Evolutionary conservation across 768 basidiomycete species (phyloP).

Genomic region (Gelatoporia subvermispora): DNA sequence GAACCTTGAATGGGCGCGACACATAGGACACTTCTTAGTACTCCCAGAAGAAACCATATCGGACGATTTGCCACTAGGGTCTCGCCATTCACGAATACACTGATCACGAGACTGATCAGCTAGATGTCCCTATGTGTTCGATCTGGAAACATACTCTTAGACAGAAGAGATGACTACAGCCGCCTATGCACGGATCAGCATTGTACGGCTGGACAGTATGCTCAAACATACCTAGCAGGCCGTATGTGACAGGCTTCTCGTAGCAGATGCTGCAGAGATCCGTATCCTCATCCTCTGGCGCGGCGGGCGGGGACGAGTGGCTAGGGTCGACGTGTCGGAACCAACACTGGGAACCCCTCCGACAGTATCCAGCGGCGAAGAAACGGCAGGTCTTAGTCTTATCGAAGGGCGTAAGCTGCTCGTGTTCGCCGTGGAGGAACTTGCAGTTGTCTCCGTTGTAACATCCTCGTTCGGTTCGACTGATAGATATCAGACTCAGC

Average conservation of each 20-base stretch:
- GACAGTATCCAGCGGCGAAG: slow-evolving; percentile 66
- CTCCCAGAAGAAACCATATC: slow-evolving; percentile 52
- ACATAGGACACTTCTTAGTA: slow-evolving; percentile 77
- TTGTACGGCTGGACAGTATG: slow-evolving; percentile 8
- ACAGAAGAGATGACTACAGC: slow-evolving; percentile 79
- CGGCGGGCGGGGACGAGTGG: not conserved
- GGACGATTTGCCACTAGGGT: slow-evolving; percentile 44
- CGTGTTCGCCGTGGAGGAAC: slow-evolving; percentile 58
- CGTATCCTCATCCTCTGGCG: slow-evolving; percentile 29
- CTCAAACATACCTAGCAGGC: slow-evolving; percentile 51
- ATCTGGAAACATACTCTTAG: slow-evolving; percentile 42
- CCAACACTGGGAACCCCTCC: slow-evolving; percentile 68
- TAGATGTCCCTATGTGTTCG: not conserved
- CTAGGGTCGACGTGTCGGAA: slow-evolving; percentile 51
- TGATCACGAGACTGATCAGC: slow-evolving; percentile 22
- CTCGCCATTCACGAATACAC: slow-evolving; percentile 81
- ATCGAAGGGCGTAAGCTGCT: slow-evolving; percentile 63
- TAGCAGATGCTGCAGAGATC: slow-evolving; percentile 71
- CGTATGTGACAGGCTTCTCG: slow-evolving; percentile 66
- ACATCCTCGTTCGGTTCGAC: slow-evolving; percentile 56
- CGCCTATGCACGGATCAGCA: slow-evolving; percentile 34
- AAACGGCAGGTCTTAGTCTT: slow-evolving; percentile 64
- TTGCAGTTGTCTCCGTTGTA: slow-evolving; percentile 67
- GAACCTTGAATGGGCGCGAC: slow-evolving; percentile 60
- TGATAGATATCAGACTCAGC: not conserved